Base-by-base conservation (phyloP, 192 early-diverging fungal species). In the Phycomyces nitens region DNA sequence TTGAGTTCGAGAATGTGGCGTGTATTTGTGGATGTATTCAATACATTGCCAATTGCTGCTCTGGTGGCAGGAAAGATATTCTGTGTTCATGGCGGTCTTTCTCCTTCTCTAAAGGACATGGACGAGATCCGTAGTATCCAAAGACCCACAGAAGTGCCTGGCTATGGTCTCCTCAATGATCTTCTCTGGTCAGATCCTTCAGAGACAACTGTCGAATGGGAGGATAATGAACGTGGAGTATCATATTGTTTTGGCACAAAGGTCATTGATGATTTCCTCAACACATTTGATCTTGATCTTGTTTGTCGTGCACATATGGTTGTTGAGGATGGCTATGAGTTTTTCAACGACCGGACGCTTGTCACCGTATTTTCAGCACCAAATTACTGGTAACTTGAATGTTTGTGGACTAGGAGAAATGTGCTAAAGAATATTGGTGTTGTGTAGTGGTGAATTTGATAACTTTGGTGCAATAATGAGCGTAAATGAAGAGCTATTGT, bases 221-320 rank as follows among this genome's bases (percentile, higher is more conserved):
- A 92, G 62, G 93, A 95, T 67, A 98, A 94, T 75, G 94, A 98
- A 65, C 88, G 96, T 39, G 96, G 96, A n/a, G 94, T 98, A 1
- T 90, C 87, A 14, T 98, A 93, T 72, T 93, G 92, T 62, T 98
- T 98, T 75, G 92, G 94, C 12, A 87, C 87, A 68, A 76, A 80
- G 54, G 84, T 95, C 15, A 89, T 98, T 60, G 80, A 82, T 58
- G 90, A 89, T 50, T 98, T 98, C 68, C 68, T 96, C 62, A 73
- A 77, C 34, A 88, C 87, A 68, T 84, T 92, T 72, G 92, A 97
- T 66, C 80, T 98, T 74, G 96, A 98, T 74, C 79, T 98, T 64
- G 92, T 98, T 62, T 98, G 96, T 79, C 86, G 96, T 55, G 96
- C 96, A n/a, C 96, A 98, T 79, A 93, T 95, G 82, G 96, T 98